These are phyloP conservation scores for Pleurotus salmoneostramineus DNA, from an alignment of 768 basidiomycete species.

Conservation along the genomic window DNA sequence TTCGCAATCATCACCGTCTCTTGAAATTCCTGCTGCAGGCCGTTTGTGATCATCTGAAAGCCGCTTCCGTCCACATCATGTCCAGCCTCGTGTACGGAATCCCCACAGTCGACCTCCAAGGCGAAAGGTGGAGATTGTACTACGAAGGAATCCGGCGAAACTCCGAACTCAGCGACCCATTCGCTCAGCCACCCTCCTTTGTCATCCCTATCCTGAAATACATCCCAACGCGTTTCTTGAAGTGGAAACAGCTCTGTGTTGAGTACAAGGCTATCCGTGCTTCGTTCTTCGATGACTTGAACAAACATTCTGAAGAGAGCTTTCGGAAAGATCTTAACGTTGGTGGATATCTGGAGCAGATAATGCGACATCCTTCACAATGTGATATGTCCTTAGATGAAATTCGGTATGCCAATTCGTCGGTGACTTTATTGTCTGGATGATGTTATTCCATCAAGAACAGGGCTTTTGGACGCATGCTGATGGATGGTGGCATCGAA, in stretches of 20 bases:
- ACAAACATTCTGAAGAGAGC: constrained; percentile 20
- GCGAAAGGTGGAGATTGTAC: constrained; percentile 21
- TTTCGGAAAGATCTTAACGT: constrained; percentile 18
- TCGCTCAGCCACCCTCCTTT: constrained; percentile 31
- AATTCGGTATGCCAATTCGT: constrained; percentile 13
- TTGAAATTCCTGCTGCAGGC: neutral
- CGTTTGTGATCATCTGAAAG: constrained; percentile 22
- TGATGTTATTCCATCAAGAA: too few species aligned
- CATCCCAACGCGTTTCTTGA: constrained; percentile 29
- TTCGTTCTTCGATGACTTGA: constrained; percentile 22
- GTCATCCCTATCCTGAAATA: constrained; percentile 26
- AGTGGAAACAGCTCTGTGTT: constrained; percentile 25
- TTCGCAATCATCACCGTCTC: neutral
- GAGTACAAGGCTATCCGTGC: constrained; percentile 20
- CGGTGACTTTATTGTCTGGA: neutral
- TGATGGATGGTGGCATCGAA: neutral
- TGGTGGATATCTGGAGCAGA: constrained; percentile 27
- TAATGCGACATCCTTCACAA: constrained; percentile 19
- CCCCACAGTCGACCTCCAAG: constrained; percentile 22
- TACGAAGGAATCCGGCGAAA: constrained; percentile 20
- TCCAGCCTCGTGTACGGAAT: constrained; percentile 25
- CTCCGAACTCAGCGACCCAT: neutral
- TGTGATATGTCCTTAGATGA: constrained; percentile 20
- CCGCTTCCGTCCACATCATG: constrained; percentile 26
- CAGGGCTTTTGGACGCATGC: neutral